Evolutionary conservation across 495 filamentous ascomycete species (phyloP), one percentile per base, ranked within the genome.

Genomic region (Aspergillus heteromorphus): DNA sequence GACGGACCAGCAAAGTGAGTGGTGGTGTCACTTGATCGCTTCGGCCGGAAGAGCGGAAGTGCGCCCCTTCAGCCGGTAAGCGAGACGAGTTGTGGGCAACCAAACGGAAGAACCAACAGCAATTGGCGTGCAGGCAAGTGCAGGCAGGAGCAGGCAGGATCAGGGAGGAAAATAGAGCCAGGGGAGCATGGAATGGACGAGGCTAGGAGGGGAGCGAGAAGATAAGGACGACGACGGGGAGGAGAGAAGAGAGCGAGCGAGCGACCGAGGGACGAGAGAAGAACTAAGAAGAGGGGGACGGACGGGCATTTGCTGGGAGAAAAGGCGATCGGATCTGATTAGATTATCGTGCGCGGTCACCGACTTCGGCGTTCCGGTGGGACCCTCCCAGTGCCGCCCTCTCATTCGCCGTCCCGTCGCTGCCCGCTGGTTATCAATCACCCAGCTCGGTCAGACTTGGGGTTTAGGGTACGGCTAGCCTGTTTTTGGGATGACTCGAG

Each of bases 241-340:
- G 31, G 38, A 60, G 25, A 51, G 38, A 29, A 36, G 29, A 49
- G 40, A 48, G 34, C 16, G 42, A 31, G 48, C 53, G 50, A 29
- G 30, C 54, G 43, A 41, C 23, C 47, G 45, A 41, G 36, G 41
- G 59, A 59, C 55, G 59, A n/a, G n/a, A n/a, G n/a, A n/a, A n/a
- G n/a, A n/a, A n/a, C n/a, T n/a, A 56, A 51, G 48, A 57, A 51
- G 53, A 51, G 36, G 49, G 48, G 49, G 42, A 51, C 61, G 36
- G 30, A 42, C 30, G 34, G 48, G 49, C 48, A 25, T 55, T 20
- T 29, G 42, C 34, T 34, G 54, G 49, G 40, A 50, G 64, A 70
- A 68, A 65, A 57, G 53, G 57, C 25, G 66, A 69, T 75, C 71
- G 68, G 73, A 76, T 76, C 69, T 72, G 73, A 76, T 76, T 64